Evolutionary conservation across 2,329 filamentous ascomycete genomes (phyloP).

Genomic region (Dendrostoma leiphaemia): DNA sequence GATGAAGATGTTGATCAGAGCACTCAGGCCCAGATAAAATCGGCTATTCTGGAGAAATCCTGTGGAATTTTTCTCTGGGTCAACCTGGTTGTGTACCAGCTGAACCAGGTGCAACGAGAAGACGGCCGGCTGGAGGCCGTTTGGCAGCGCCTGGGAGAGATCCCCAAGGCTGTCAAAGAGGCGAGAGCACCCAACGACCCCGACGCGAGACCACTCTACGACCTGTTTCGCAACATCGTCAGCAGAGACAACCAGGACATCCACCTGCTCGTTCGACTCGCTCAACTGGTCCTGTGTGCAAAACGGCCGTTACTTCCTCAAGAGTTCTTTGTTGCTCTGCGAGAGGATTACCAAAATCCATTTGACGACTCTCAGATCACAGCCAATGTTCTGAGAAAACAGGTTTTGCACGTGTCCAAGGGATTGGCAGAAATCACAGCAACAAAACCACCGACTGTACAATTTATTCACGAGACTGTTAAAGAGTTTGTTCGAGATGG

Average conservation of each 20-base stretch:
- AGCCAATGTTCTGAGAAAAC: constrained; percentile 27
- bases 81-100: constrained; percentile 35
- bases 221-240: constrained; percentile 52
- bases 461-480: constrained; percentile 55
- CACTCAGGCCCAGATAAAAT: background rate
- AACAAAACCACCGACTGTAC: constrained; percentile 32
- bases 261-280: constrained; percentile 40
- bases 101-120: constrained; percentile 32
- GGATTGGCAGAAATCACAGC: constrained; percentile 45
- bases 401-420: constrained; percentile 44
- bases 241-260: constrained; percentile 41
- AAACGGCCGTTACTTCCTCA: constrained; percentile 36
- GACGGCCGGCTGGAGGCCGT: constrained; percentile 27
- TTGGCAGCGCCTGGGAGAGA: constrained; percentile 27
- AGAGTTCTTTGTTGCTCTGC: constrained; percentile 41
- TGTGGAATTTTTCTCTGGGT: constrained; percentile 30
- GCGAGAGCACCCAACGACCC: background rate
- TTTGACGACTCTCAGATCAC: background rate
- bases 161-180: constrained; percentile 26
- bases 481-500: constrained; percentile 41
- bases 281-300: constrained; percentile 55
- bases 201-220: constrained; percentile 31
- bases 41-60: constrained; percentile 2
- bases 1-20: background rate
- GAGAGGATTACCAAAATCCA: background rate